phyloP scores from a whole-genome alignment of 1,284 basidiomycete species.

The Exobasidium rhododendri region DNA sequence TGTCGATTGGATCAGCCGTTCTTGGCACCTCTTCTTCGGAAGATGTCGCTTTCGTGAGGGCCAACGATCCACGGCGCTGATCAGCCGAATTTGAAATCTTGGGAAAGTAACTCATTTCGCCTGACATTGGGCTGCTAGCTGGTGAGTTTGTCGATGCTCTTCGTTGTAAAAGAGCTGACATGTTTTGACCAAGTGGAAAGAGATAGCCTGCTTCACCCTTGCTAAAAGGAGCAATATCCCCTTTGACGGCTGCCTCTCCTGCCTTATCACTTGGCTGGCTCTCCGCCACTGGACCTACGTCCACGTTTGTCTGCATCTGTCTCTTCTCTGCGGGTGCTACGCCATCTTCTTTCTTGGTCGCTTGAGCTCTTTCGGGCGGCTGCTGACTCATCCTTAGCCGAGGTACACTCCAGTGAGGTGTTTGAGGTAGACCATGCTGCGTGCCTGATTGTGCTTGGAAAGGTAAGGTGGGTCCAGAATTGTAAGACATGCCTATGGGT shows the following conservation, averaged over 20 bases:
- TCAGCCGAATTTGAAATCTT: no score
- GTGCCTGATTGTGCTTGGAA: background rate
- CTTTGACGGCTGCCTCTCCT: background rate
- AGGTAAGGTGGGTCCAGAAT: background rate
- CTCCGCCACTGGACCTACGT: background rate
- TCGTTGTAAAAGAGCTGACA: slow-evolving; percentile 21
- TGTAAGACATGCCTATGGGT: slow-evolving; percentile 2
- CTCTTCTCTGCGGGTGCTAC: no score
- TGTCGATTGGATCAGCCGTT: no score
- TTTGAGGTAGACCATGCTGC: background rate
- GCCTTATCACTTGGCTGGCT: background rate
- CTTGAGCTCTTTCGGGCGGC: background rate
- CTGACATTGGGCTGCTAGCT: slow-evolving; percentile 25
- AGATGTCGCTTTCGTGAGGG: no score
- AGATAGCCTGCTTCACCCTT: slow-evolving; percentile 33
- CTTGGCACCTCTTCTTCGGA: no score
- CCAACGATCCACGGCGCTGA: no score
- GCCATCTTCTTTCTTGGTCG: background rate
- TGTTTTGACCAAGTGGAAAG: slow-evolving; percentile 28
- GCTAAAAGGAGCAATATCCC: no score
- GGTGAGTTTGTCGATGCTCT: slow-evolving; percentile 33
- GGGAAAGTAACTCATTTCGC: background rate
- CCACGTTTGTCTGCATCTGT: background rate
- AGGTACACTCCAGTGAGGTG: slow-evolving; percentile 6
- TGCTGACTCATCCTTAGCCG: background rate